phyloP scores from a whole-genome alignment of 352 stramenopile genomes.

The Phytophthora podocarpi region DNA sequence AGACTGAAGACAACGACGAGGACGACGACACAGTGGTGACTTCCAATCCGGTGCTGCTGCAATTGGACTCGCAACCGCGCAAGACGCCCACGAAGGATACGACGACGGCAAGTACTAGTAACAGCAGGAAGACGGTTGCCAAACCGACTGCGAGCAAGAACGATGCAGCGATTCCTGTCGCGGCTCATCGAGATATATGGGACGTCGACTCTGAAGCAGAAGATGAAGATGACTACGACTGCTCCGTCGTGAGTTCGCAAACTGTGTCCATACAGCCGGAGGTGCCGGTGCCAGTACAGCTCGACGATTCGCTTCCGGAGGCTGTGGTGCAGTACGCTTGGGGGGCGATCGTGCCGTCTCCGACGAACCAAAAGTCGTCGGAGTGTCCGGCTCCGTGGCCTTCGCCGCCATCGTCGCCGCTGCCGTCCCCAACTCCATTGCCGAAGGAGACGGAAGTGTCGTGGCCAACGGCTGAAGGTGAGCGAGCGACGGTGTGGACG shows the following conservation, averaged over 20 bases:
- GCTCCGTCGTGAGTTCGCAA: conserved; percentile 17
- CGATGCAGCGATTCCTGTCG: conserved; percentile 4
- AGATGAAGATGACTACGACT: conserved; percentile 19
- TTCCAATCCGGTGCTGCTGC: conserved; percentile 7
- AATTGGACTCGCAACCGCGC: conserved; percentile 4
- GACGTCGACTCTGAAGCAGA: conserved; percentile 29
- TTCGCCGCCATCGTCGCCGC: conserved; percentile 28
- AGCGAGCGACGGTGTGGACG: conserved; percentile 23
- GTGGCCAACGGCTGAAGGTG: conserved; percentile 17
- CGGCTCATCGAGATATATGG: conserved; percentile 17
- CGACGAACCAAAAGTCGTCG: conserved; percentile 7
- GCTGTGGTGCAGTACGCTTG: conserved; percentile 43
- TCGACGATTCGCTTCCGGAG: conserved; percentile 28
- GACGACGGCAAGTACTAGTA: conserved; percentile 13
- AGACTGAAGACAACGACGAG: conserved; percentile 19
- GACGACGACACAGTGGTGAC: conserved; percentile 10
- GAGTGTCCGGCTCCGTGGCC: conserved; percentile 17
- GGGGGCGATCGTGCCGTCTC: conserved; percentile 31
- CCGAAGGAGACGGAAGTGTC: conserved; percentile 17
- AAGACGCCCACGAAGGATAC: conserved; percentile 5
- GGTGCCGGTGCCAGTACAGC: conserved; percentile 10
- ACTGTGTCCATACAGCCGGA: conserved; percentile 9
- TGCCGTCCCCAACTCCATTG: conserved; percentile 20
- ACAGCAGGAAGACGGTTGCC: background rate
- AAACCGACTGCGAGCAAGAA: conserved; percentile 1